Base-by-base conservation (phyloP, 345 rosid species). In the Populus euphratica region DNA sequence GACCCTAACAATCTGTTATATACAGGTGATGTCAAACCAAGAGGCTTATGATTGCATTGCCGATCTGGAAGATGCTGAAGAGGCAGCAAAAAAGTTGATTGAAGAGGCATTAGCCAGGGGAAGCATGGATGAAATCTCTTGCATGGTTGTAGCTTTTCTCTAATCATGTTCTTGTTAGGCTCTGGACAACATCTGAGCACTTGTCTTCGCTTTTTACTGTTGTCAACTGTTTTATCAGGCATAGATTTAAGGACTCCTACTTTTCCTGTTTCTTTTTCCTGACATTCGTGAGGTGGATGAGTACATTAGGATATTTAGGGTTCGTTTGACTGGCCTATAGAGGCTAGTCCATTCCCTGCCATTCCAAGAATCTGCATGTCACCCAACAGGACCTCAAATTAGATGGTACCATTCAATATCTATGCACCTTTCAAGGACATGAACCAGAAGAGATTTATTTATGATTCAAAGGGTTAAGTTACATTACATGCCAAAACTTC, bases 21-120 rank as follows among this genome's bases (percentile, higher is more conserved):
- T 49, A 27, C 81, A 89, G 89, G 89, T 87, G 76, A 80, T 85
- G 87, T 84, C 87, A 5, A 90, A 86, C 29, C 74, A 88, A 49
- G 91, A 88, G 8, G 90, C 85, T 1, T 80, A 69, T 63, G 78
- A 81, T 8, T 75, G 56, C 79, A 63, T 84, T 2, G 36, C 56
- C 63, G 80, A 66, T 36, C 27, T 73, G 4, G 73, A 50, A 7
- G 67, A 84, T 59, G 86, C 89, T n/a, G 66, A 76, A 27, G 78
- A 81, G 67, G 86, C 88, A 25, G 70, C 88, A 0, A 68, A 82
- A 69, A 68, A 52, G 14, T 18, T 86, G 76, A 80, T 86, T 27
- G 44, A 76, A 69, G 87, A 85, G 78, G 87, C 90, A 0, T 68
- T 84, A 25, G 73, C 68, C 16, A 77, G 86, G 70, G 84, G 73